Conservation (phyloP, 257 asterid genomes). For the Nicotiana benthamiana region DNA sequence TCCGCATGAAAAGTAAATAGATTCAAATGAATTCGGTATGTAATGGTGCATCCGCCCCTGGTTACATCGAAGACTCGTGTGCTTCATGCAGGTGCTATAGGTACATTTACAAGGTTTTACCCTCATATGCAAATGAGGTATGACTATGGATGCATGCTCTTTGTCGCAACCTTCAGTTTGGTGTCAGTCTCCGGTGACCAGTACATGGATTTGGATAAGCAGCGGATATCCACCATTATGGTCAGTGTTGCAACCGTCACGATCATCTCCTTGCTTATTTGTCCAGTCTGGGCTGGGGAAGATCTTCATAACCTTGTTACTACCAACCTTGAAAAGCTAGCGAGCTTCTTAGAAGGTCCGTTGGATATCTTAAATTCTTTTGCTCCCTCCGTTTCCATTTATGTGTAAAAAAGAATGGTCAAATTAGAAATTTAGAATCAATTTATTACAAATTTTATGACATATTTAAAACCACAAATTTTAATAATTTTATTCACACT, state of each 20-base stretch:
- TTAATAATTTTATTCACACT: too few species aligned
- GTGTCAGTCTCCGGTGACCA: slow-evolving; percentile 72
- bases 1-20: too few species aligned
- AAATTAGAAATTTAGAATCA: too few species aligned
- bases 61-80: neutral
- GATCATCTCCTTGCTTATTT: slow-evolving; percentile 37
- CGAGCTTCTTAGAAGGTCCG: slow-evolving; percentile 47
- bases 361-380: neutral
- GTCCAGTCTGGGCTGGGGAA: slow-evolving; percentile 85
- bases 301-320: slow-evolving; percentile 51
- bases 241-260: slow-evolving; percentile 57
- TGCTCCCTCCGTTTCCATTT: too few species aligned
- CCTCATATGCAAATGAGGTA: slow-evolving; percentile 55
- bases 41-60: neutral
- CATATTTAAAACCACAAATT: too few species aligned
- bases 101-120: slow-evolving; percentile 54
- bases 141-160: slow-evolving; percentile 65
- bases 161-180: slow-evolving; percentile 59
- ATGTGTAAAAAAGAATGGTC: too few species aligned
- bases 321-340: slow-evolving; percentile 47
- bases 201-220: slow-evolving; percentile 44
- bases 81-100: slow-evolving; percentile 32
- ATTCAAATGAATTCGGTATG: too few species aligned
- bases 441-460: too few species aligned
- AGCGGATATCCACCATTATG: slow-evolving; percentile 49